These are phyloP conservation scores for Suillus ampliporus DNA, from an alignment of 768 basidiomycete genomes.

Conservation along the genomic window DNA sequence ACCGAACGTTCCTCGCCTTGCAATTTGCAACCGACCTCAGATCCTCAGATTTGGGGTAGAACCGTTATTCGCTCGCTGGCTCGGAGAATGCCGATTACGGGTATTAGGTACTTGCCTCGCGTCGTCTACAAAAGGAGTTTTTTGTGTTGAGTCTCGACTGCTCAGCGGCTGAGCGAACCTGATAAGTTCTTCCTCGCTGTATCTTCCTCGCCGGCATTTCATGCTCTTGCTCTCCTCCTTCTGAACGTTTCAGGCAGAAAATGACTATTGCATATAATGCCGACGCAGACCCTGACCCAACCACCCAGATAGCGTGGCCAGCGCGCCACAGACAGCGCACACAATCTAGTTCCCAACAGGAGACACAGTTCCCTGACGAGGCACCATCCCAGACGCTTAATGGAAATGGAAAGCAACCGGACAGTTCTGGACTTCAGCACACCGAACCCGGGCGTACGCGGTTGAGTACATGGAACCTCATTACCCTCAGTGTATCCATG, in stretches of 20 bases:
- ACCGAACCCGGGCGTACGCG: conserved; percentile 34
- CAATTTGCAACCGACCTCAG: no score
- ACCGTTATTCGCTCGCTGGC: neutral
- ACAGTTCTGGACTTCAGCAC: neutral
- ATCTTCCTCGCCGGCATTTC: conserved; percentile 9
- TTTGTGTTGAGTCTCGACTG: conserved; percentile 1
- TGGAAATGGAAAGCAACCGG: conserved; percentile 32
- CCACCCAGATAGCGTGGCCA: conserved; percentile 82
- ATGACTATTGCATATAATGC: conserved; percentile 66
- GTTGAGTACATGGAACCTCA: conserved; percentile 67
- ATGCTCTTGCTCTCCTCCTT: conserved; percentile 10
- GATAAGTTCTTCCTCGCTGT: conserved; percentile 7
- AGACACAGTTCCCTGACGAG: conserved; percentile 29
- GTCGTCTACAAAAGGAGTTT: conserved; percentile 21
- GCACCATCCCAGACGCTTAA: conserved; percentile 38
- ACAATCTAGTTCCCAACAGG: conserved; percentile 25
- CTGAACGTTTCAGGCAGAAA: conserved; percentile 18
- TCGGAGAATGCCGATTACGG: conserved; percentile 34
- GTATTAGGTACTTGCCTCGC: conserved; percentile 6
- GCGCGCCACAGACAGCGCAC: conserved; percentile 40
- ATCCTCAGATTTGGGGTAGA: neutral
- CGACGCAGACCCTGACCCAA: conserved; percentile 73
- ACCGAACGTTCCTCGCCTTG: neutral
- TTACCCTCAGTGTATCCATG: conserved; percentile 90
- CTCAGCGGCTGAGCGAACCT: neutral